Evolutionary conservation across 2,329 filamentous ascomycete genomes (phyloP).

Genomic region (Talaromyces sp.): DNA sequence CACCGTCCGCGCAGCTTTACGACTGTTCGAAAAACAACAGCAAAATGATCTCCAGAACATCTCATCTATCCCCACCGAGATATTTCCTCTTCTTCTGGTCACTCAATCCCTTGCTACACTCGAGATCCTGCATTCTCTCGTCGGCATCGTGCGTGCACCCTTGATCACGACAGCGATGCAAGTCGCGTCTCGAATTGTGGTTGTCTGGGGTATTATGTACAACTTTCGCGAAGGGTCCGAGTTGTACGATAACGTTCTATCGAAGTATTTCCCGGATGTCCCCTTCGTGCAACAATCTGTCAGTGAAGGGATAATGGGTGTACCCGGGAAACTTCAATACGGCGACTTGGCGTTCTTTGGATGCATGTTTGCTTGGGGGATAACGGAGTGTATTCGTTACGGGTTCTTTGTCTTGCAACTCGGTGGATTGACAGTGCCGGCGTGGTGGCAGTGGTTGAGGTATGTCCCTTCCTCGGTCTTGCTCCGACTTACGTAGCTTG

Average conservation of each 20-base stretch:
- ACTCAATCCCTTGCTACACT: constrained; percentile 79
- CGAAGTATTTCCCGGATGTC: not conserved
- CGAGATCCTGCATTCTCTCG: constrained; percentile 75
- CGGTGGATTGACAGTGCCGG: constrained; percentile 53
- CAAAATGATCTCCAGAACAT: constrained; percentile 40
- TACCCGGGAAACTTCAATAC: constrained; percentile 21
- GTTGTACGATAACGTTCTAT: constrained; percentile 28
- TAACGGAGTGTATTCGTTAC: constrained; percentile 92
- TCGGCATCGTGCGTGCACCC: constrained; percentile 79
- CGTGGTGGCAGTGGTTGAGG: constrained; percentile 68
- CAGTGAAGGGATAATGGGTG: constrained; percentile 27
- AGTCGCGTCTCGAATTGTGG: constrained; percentile 76
- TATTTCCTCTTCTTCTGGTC: constrained; percentile 45
- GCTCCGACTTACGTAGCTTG: not conserved
- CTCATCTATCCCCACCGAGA: constrained; percentile 43
- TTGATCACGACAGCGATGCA: constrained; percentile 84
- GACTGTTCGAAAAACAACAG: constrained; percentile 43
- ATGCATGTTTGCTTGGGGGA: constrained; percentile 71
- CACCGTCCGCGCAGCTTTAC: constrained; percentile 60
- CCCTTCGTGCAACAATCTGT: not conserved
- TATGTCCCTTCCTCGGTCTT: constrained; percentile 35
- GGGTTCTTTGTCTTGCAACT: constrained; percentile 74
- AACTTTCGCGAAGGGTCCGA: constrained; percentile 69
- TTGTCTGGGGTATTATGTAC: constrained; percentile 80
- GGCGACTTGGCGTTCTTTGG: constrained; percentile 43